Conservation (phyloP, 371 early-diverging fungal species). For the Smittium culicis region DNA sequence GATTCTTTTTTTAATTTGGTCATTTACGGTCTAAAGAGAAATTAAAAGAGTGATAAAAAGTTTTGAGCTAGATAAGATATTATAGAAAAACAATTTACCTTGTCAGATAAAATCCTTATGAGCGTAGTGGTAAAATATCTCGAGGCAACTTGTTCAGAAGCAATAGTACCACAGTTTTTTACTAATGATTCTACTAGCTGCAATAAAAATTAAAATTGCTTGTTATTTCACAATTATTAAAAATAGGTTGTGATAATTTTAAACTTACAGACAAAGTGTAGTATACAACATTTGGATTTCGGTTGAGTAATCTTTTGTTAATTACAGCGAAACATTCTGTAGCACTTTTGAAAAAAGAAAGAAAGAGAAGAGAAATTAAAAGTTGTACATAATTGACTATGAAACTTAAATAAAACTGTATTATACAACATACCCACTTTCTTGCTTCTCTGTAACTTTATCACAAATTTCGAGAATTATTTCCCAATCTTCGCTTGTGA, state of each 20-base stretch:
- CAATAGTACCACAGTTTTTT: slow-evolving; percentile 71
- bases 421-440: not conserved
- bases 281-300: slow-evolving; percentile 74
- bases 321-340: slow-evolving; percentile 58
- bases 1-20: slow-evolving; percentile 57
- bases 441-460: slow-evolving; percentile 39
- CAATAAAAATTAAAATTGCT: not conserved
- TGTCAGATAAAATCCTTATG: slow-evolving; percentile 56
- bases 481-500: slow-evolving; percentile 89
- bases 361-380: not conserved
- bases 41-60: not conserved
- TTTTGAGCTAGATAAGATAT: not conserved
- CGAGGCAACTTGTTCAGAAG: slow-evolving; percentile 71
- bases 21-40: slow-evolving; percentile 44
- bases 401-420: not conserved
- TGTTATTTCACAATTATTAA: not conserved
- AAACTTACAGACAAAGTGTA: slow-evolving; percentile 52
- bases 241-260: not conserved
- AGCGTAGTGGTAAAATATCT: slow-evolving; percentile 72
- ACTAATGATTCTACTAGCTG: slow-evolving; percentile 70
- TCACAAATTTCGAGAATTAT: slow-evolving; percentile 79
- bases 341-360: slow-evolving; percentile 25
- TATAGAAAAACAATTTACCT: slow-evolving; percentile 22
- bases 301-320: slow-evolving; percentile 52
- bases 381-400: no score